Evolutionary conservation across 805 yeast genomes (phyloP).

Genomic region (Candida montana): DNA sequence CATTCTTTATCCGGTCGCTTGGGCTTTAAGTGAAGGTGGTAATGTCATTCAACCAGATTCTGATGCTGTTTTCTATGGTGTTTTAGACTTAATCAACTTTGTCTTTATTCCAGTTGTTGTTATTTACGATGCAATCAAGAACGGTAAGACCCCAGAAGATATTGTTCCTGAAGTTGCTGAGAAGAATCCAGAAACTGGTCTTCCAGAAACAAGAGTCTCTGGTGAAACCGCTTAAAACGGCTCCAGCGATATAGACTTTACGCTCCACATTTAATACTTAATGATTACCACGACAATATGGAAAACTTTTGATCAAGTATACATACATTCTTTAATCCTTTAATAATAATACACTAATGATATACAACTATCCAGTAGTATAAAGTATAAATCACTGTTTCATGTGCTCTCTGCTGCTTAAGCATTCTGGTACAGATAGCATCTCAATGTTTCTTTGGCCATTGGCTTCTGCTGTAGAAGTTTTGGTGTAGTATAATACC

Average conservation of each 20-base stretch:
- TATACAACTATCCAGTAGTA: too few species aligned
- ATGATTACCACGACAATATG: too few species aligned
- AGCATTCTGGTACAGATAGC: too few species aligned
- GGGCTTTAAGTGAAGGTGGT: constrained; percentile 55
- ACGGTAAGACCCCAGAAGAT: constrained; percentile 11
- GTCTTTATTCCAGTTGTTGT: constrained; percentile 35
- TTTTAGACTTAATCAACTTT: constrained; percentile 42
- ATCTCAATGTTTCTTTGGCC: too few species aligned
- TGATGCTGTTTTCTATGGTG: constrained; percentile 51
- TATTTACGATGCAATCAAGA: constrained; percentile 16
- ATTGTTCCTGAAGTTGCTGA: constrained; percentile 14
- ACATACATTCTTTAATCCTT: too few species aligned
- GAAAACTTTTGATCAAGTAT: not conserved
- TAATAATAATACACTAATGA: not conserved
- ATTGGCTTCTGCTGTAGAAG: too few species aligned
- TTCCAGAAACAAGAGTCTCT: constrained; percentile 1
- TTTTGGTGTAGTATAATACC: too few species aligned
- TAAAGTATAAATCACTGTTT: too few species aligned
- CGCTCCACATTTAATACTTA: not conserved
- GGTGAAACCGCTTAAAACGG: constrained; percentile 5
- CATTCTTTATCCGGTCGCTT: constrained; percentile 41
- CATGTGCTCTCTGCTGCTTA: too few species aligned
- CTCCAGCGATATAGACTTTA: too few species aligned
- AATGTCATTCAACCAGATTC: constrained; percentile 47
- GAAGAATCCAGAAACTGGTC: not conserved